Percentiles rank a stretch among this genome's conserved stretches.
Conservation (phyloP, 805 yeast species). For the Yarrowia sp. region DNA sequence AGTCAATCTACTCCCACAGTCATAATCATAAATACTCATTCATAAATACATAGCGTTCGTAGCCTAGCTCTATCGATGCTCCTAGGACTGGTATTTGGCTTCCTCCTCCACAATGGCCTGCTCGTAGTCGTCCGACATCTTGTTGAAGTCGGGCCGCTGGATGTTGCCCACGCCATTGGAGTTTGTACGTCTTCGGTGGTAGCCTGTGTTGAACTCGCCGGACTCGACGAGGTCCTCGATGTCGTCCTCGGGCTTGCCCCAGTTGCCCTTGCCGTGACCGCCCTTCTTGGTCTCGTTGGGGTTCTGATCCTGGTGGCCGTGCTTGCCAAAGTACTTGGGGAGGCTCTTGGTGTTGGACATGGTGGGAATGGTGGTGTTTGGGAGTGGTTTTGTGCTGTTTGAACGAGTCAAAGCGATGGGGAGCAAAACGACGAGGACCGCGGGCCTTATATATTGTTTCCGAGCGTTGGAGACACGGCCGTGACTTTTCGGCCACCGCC, state of each 20-base stretch:
- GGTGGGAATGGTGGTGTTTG: background rate
- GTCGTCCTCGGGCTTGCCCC: constrained; percentile 78
- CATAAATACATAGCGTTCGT: background rate
- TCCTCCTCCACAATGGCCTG: constrained; percentile 26
- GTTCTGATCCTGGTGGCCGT: constrained; percentile 63
- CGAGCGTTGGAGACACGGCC: background rate
- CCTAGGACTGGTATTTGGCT: constrained; percentile 10
- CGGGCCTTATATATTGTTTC: background rate
- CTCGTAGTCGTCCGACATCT: constrained; percentile 18
- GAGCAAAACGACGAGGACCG: background rate
- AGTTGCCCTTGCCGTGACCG: constrained; percentile 84
- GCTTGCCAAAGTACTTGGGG: constrained; percentile 75
- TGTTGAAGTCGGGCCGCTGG: constrained; percentile 21
- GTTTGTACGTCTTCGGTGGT: constrained; percentile 41
- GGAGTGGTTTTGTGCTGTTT: background rate
- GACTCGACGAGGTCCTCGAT: constrained; percentile 57
- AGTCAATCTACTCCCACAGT: background rate
- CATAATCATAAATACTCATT: constrained; percentile 17
- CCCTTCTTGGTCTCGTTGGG: constrained; percentile 77
- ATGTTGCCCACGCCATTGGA: constrained; percentile 31
- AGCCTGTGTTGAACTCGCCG: constrained; percentile 49
- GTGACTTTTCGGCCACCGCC: background rate
- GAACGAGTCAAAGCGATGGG: constrained; percentile 14
- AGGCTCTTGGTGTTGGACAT: constrained; percentile 25
- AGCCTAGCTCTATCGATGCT: constrained; percentile 11